These are phyloP conservation scores for Solanum pimpinellifolium DNA, from an alignment of 257 asterid genomes.

Conservation along the genomic window DNA sequence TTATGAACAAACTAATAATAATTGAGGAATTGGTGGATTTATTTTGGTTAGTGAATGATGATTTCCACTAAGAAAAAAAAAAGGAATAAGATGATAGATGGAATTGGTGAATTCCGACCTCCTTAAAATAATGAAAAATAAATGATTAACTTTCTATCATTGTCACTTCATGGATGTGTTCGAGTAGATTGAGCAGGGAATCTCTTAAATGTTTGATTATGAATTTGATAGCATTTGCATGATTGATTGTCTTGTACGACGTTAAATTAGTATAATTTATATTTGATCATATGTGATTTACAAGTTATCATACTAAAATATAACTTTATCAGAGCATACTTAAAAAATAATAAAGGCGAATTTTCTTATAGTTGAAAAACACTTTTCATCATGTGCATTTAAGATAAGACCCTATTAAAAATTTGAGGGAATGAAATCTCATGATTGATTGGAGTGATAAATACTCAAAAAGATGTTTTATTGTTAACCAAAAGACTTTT, in stretches of 20 bases:
- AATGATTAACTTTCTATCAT: not conserved
- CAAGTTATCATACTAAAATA: not conserved
- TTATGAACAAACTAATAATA: not conserved
- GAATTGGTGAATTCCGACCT: not conserved
- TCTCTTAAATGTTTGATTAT: not conserved
- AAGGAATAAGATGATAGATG: not conserved
- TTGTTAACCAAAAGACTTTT: not conserved
- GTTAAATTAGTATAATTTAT: rapidly evolving
- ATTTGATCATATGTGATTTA: not conserved
- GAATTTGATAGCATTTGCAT: not conserved
- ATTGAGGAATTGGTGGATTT: not conserved
- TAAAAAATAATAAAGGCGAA: rapidly evolving
- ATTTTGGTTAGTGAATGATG: not conserved
- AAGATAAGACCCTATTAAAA: not conserved
- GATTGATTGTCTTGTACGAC: not conserved
- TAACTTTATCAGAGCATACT: rapidly evolving
- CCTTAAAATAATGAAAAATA: not conserved
- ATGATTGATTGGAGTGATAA: not conserved
- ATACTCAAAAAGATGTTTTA: not conserved
- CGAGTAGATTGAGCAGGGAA: not conserved
- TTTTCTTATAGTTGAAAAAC: not conserved
- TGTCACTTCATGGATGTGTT: no score
- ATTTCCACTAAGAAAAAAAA: not conserved
- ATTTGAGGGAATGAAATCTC: not conserved
- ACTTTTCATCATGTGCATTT: not conserved